Evolutionary conservation across 2,329 filamentous ascomycete species (phyloP).

Genomic region (Fusarium tricinctum): DNA sequence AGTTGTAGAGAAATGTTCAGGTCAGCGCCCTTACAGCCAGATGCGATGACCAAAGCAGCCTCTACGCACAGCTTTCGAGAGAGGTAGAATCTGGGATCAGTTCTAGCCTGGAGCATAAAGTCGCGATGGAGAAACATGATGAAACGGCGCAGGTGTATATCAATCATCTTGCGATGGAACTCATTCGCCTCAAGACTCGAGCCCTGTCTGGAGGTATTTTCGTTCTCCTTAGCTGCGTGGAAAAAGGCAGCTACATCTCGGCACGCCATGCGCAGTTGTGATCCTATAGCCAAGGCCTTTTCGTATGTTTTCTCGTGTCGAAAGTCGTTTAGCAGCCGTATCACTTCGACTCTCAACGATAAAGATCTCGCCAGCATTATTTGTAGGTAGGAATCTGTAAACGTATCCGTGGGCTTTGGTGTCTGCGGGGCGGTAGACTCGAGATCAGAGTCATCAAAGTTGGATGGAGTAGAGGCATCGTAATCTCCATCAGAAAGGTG

Average conservation of each 20-base stretch:
- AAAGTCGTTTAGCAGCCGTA: slow-evolving; percentile 46
- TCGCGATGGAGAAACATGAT: slow-evolving; percentile 49
- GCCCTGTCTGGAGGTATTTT: background rate
- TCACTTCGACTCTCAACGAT: slow-evolving; percentile 37
- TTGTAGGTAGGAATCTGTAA: slow-evolving; percentile 46
- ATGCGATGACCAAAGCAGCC: slow-evolving; percentile 45
- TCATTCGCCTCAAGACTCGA: slow-evolving; percentile 33
- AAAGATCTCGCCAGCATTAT: slow-evolving; percentile 43
- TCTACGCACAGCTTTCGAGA: slow-evolving; percentile 48
- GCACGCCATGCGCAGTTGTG: slow-evolving; percentile 43
- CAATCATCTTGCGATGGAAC: slow-evolving; percentile 46
- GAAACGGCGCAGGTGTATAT: slow-evolving; percentile 47
- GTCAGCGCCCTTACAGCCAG: slow-evolving; percentile 32
- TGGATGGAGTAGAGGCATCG: slow-evolving; percentile 40
- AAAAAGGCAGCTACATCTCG: slow-evolving; percentile 46
- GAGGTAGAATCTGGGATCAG: slow-evolving; percentile 46
- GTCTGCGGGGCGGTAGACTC: slow-evolving; percentile 19
- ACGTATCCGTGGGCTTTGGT: slow-evolving; percentile 17
- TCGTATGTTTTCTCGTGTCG: slow-evolving; percentile 41
- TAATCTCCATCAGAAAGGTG: slow-evolving; percentile 38
- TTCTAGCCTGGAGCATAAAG: slow-evolving; percentile 47
- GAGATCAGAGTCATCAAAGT: slow-evolving; percentile 45
- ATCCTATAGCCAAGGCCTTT: slow-evolving; percentile 35
- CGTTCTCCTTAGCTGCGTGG: slow-evolving; percentile 13
- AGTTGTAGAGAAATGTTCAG: slow-evolving; percentile 28